Conservation (phyloP, 352 stramenopile genomes). For the Plasmopara viticola region DNA sequence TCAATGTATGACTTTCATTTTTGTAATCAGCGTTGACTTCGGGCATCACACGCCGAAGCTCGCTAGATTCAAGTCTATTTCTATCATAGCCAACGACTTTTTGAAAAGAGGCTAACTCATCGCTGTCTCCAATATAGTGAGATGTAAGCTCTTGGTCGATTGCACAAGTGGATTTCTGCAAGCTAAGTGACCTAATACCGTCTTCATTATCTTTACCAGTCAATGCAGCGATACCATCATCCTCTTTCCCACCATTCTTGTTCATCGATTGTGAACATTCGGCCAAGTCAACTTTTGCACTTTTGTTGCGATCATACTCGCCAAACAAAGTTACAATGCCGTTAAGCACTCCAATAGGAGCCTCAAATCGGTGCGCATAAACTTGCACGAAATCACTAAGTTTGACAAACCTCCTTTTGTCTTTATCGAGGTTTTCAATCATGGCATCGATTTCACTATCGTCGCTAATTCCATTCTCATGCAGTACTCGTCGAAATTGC, state of each 20-base stretch:
- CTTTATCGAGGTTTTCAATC: constrained; percentile 37
- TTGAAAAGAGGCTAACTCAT: constrained; percentile 27
- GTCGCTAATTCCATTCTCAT: constrained; percentile 39
- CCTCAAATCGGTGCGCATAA: constrained; percentile 20
- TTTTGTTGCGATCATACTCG: too few species aligned
- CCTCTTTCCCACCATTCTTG: constrained; percentile 39
- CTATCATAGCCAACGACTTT: constrained; percentile 29
- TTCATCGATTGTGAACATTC: constrained; percentile 27
- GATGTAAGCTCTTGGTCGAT: constrained; percentile 22
- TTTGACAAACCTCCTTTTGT: constrained; percentile 33
- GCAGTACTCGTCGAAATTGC: constrained; percentile 48
- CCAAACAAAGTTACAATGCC: too few species aligned
- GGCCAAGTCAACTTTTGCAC: too few species aligned
- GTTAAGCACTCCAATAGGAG: constrained; percentile 17
- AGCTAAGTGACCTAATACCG: constrained; percentile 35
- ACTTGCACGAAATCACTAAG: constrained; percentile 35
- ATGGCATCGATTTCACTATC: constrained; percentile 38
- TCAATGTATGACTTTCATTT: constrained; percentile 1
- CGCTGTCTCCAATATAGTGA: constrained; percentile 20
- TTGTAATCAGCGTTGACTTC: constrained; percentile 19
- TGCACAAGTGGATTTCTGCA: constrained; percentile 34
- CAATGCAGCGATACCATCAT: constrained; percentile 36
- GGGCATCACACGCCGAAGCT: constrained; percentile 47
- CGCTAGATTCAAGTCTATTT: constrained; percentile 34
- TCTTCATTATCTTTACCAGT: constrained; percentile 39